Conservation (phyloP, 495 filamentous ascomycete genomes). For the Hypoxylon cercidicola region DNA sequence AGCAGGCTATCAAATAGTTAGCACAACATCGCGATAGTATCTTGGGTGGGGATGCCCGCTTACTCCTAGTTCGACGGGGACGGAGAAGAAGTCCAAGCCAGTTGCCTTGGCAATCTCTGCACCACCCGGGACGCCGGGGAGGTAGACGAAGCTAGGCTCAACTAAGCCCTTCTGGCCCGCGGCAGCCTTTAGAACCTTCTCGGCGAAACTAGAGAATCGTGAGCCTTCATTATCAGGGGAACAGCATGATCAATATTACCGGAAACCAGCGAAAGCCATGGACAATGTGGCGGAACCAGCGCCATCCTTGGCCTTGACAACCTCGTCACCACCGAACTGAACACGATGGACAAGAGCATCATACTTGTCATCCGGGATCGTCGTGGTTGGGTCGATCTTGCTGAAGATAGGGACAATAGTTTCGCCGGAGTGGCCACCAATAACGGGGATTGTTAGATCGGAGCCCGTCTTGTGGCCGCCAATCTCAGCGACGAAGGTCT, state of each 20-base stretch:
- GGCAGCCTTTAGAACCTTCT: conserved; percentile 87
- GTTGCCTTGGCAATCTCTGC: conserved; percentile 82
- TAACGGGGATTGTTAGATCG: conserved; percentile 85
- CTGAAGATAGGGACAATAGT: conserved; percentile 98
- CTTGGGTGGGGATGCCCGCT: conserved; percentile 45
- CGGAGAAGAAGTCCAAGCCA: conserved; percentile 94
- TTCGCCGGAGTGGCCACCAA: conserved; percentile 96
- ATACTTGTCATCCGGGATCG: conserved; percentile 86
- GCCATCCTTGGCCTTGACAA: conserved; percentile 97
- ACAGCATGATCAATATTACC: conserved; percentile 59
- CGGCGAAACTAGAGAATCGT: conserved; percentile 75
- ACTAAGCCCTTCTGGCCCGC: conserved; percentile 91
- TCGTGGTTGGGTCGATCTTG: conserved; percentile 79
- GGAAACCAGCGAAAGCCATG: conserved; percentile 97
- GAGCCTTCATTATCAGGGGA: conserved; percentile 18
- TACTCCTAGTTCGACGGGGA: conserved; percentile 94
- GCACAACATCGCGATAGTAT: conserved; percentile 43
- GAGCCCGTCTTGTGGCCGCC: conserved; percentile 83
- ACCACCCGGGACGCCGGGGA: conserved; percentile 88
- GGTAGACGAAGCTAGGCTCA: conserved; percentile 94
- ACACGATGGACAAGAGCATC: conserved; percentile 90
- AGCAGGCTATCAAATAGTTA: conserved; percentile 65
- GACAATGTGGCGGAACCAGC: conserved; percentile 94
- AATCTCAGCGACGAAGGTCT: conserved; percentile 92
- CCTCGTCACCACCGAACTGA: conserved; percentile 98